These are phyloP conservation scores for Boletellus ananiceps DNA, from an alignment of 768 basidiomycete species.

Conservation along the genomic window DNA sequence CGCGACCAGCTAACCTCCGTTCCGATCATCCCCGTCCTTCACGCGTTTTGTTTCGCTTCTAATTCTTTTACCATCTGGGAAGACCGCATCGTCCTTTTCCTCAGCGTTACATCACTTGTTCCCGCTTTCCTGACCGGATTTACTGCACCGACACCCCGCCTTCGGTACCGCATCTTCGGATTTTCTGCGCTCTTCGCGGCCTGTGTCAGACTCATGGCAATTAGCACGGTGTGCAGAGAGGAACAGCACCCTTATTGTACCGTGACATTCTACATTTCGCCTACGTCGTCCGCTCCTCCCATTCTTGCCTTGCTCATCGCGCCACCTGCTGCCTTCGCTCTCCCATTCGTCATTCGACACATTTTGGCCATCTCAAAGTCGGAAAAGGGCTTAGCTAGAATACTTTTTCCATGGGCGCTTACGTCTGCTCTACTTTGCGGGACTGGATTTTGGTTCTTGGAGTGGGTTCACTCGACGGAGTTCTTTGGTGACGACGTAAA, in stretches of 20 bases:
- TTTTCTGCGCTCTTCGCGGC: constrained; percentile 63
- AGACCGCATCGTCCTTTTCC: constrained; percentile 74
- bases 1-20: constrained; percentile 25
- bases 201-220: constrained; percentile 69
- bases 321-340: constrained; percentile 47
- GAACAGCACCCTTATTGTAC: constrained; percentile 89
- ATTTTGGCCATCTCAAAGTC: constrained; percentile 67
- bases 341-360: constrained; percentile 54
- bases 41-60: constrained; percentile 75
- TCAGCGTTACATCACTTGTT: constrained; percentile 61
- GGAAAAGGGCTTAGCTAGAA: constrained; percentile 63
- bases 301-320: constrained; percentile 52
- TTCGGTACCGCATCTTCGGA: constrained; percentile 71
- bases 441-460: constrained; percentile 71
- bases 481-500: constrained; percentile 40
- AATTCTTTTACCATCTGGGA: constrained; percentile 99
- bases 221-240: constrained; percentile 88
- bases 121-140: constrained; percentile 59
- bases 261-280: constrained; percentile 84
- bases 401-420: constrained; percentile 58
- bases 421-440: constrained; percentile 56
- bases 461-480: constrained; percentile 65
- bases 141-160: constrained; percentile 59
- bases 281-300: constrained; percentile 64
- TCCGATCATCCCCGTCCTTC: constrained; percentile 56